phyloP scores from a whole-genome alignment of 495 filamentous ascomycete genomes.

The Thozetella sp. region DNA sequence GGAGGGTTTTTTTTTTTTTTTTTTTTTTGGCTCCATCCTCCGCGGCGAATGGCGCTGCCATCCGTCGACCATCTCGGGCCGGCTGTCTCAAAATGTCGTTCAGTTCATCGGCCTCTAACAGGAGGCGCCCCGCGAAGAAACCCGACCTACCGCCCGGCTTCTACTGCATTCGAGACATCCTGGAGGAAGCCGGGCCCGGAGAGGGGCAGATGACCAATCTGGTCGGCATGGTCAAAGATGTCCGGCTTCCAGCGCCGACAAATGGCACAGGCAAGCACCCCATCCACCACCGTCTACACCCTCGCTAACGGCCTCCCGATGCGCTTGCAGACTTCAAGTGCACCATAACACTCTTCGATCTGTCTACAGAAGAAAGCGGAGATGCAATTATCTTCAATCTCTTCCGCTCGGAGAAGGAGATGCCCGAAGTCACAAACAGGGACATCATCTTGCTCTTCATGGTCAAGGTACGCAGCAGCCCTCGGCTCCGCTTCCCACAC shows the following conservation, averaged over 20 bases:
- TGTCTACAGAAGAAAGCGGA: slow-evolving; percentile 30
- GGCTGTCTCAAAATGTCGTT: no score
- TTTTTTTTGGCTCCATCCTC: no score
- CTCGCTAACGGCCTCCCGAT: slow-evolving; percentile 12
- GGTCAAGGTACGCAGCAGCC: slow-evolving; percentile 31
- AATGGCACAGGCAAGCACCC: slow-evolving; percentile 42
- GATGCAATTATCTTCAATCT: slow-evolving; percentile 36
- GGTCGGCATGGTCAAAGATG: slow-evolving; percentile 52
- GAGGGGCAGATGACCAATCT: slow-evolving; percentile 39
- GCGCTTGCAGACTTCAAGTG: slow-evolving; percentile 47
- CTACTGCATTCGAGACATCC: slow-evolving; percentile 24
- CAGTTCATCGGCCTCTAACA: neutral
- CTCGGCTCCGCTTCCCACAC: neutral
- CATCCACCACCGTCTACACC: neutral
- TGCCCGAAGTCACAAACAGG: slow-evolving; percentile 33
- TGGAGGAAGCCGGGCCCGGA: slow-evolving; percentile 22
- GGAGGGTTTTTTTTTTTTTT: no score
- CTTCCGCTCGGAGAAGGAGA: slow-evolving; percentile 37
- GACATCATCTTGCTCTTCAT: slow-evolving; percentile 43
- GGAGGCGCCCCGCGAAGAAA: neutral
- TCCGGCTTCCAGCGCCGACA: slow-evolving; percentile 38
- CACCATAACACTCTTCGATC: slow-evolving; percentile 35
- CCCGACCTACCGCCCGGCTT: slow-evolving; percentile 28
- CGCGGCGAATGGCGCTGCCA: no score
- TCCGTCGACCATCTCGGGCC: no score